Base-by-base conservation (phyloP, 2,329 filamentous ascomycete genomes). In the Sarocladium brachiariae region DNA sequence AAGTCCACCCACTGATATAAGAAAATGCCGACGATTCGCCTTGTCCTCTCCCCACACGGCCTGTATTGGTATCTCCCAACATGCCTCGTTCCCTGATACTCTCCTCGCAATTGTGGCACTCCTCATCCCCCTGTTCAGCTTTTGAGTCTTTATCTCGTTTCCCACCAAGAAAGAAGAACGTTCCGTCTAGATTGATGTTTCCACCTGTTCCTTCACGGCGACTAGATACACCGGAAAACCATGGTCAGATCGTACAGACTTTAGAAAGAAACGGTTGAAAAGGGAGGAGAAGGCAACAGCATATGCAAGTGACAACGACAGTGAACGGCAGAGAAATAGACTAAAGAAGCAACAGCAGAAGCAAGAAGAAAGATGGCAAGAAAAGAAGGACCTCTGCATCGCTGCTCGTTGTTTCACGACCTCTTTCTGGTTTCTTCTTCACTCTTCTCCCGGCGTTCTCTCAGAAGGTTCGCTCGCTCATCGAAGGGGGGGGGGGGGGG, bases 241-340 rank as follows among this genome's bases (percentile, higher is more conserved):
- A 49, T 37, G 46, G 46, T 49, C 33, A 49, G 46, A 51, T 51
- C 35, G 21, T 43, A 49, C n/a, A 37, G 31, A 43, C 11, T 21
- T 38, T 7, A 19, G 25, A 25, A 46, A 18, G n/a, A 39, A 48
- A 43, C 18, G 8, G 23, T 9, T n/a, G 38, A 19, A 25, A 11
- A 16, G 18, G 18, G 23, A 43, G 13, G 18, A n/a, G 18, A 23
- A n/a, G n/a, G n/a, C n/a, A n/a, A n/a, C n/a, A n/a, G n/a, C n/a
- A n/a, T n/a, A n/a, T n/a, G n/a, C n/a, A n/a, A n/a, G n/a, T n/a
- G n/a, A n/a, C n/a, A n/a, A n/a, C n/a, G n/a, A n/a, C n/a, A 30
- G 13, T 30, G 27, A 30, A 30, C 7, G 27, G 27, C 27, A 30
- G 13, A 30, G 7, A 30, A 13, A 7, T 30, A 31, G 4, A 18